These are phyloP conservation scores for Crithidia expoeki DNA, from an alignment of 208 protist species.

Conservation along the genomic window DNA sequence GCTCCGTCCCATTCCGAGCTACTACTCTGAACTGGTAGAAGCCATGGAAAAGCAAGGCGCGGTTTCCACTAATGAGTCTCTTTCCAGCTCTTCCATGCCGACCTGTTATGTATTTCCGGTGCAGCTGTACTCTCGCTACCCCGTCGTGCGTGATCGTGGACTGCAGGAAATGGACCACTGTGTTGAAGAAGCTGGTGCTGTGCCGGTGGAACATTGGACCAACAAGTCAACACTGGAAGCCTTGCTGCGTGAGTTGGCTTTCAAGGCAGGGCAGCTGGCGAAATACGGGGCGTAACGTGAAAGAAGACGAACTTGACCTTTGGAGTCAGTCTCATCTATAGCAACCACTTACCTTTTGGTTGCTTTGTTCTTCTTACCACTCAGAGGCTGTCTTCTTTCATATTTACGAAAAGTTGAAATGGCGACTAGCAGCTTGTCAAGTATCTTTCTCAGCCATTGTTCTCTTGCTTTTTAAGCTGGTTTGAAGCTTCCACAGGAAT, in stretches of 20 bases:
- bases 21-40: conserved; percentile 29
- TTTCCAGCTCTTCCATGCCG: neutral
- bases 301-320: neutral
- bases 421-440: too few species aligned
- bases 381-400: neutral
- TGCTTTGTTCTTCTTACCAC: conserved; percentile 7
- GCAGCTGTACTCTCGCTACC: conserved; percentile 40
- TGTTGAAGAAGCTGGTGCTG: neutral
- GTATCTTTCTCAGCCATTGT: neutral
- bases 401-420: too few species aligned
- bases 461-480: too few species aligned
- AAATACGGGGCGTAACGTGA: conserved; percentile 63
- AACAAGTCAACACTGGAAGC: conserved; percentile 45
- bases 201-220: conserved; percentile 4
- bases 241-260: conserved; percentile 58
- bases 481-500: too few species aligned
- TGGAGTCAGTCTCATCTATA: too few species aligned
- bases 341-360: too few species aligned
- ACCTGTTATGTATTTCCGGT: conserved; percentile 13
- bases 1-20: conserved; percentile 50
- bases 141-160: conserved; percentile 35
- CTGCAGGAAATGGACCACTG: neutral
- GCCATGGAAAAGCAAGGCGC: neutral
- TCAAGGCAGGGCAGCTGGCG: conserved; percentile 57
- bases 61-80: neutral